A percentile compares a stretch with the other conserved stretches of the same genome.
phyloP scores from a whole-genome alignment of 2,329 filamentous ascomycete genomes.

The Dactylellina parvicollis region DNA sequence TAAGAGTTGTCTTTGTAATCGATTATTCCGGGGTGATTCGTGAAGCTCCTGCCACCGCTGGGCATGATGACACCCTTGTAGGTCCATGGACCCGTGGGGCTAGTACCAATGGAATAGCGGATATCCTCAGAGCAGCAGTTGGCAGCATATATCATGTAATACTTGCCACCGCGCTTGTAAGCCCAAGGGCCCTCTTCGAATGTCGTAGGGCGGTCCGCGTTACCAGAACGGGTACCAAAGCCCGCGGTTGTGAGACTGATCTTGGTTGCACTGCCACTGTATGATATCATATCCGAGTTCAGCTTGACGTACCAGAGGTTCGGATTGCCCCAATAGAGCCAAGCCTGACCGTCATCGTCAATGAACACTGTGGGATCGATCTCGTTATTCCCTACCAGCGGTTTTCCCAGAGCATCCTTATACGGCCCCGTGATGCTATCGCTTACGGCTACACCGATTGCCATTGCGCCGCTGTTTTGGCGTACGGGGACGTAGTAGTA shows the following conservation, averaged over 20 bases:
- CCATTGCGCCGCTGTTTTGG: constrained; percentile 56
- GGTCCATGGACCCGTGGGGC: constrained; percentile 59
- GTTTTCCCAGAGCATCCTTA: constrained; percentile 60
- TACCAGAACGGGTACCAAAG: constrained; percentile 52
- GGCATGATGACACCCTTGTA: constrained; percentile 59
- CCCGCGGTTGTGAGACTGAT: constrained; percentile 54
- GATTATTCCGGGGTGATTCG: constrained; percentile 59
- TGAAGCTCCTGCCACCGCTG: constrained; percentile 58
- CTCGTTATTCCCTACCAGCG: constrained; percentile 60
- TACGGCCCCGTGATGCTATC: constrained; percentile 61
- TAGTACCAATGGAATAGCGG: constrained; percentile 58
- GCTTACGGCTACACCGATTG: constrained; percentile 61
- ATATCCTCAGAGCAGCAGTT: constrained; percentile 60
- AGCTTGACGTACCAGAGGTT: constrained; percentile 61
- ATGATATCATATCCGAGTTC: constrained; percentile 63
- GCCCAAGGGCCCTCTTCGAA: constrained; percentile 60
- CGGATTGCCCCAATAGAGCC: constrained; percentile 63
- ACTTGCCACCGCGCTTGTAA: constrained; percentile 59
- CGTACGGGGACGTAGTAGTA: constrained; percentile 60
- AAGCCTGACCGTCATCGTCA: constrained; percentile 63
- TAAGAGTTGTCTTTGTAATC: constrained; percentile 59
- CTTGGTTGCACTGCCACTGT: constrained; percentile 57
- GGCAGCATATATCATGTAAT: constrained; percentile 59
- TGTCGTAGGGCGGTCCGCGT: constrained; percentile 53
- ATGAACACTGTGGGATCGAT: constrained; percentile 63